Evolutionary conservation across 2,329 filamentous ascomycete genomes (phyloP), one percentile per base, ranked within the genome.

Genomic region (Madurella mycetomatis): DNA sequence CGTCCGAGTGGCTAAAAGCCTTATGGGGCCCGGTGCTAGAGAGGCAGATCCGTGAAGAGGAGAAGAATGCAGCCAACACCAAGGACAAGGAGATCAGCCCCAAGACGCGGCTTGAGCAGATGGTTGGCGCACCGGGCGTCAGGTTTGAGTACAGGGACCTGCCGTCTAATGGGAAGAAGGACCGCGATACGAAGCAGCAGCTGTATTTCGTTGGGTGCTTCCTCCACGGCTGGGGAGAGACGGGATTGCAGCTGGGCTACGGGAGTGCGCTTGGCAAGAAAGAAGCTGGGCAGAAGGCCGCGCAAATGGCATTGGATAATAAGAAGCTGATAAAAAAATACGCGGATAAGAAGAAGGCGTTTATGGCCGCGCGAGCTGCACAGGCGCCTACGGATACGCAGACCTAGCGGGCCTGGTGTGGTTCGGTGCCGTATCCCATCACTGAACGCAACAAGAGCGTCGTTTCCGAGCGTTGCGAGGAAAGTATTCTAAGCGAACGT

Each of bases 1-100:
- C 81, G 1, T 78, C 86, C 49, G 68, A 77, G 13, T 97, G 91
- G 90, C 72, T 96, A 44, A 85, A 82, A 48, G 72, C 78, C 8
- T 73, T 96, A 1, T 96, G 91, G 90, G 79, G 80, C 4, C 81
- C 77, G 45, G 83, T 81, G 4, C 71, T 95, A 39, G 66, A 73
- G 30, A 71, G 79, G 19, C 76, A 85, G 30, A 81, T 86, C 41
- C 65, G 65, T 16, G 61, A 70, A 39, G 76, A 73, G 58, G 75
- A 74, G 60, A 65, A 50, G 69, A 56, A 49, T 61, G 41, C 57
- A 61, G 31, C 60, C 65, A 18, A 60, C 61, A 46, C 39, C 46
- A 42, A 17, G 13, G 43, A 53, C 59, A 51, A 54, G 30, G 54
- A 60, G 12, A 43, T 55, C 41, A 31, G 52, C 48, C 68, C 78